These are phyloP conservation scores for Phellopilus nigrolimitatus DNA, from an alignment of 1,284 basidiomycete genomes.

Conservation along the genomic window DNA sequence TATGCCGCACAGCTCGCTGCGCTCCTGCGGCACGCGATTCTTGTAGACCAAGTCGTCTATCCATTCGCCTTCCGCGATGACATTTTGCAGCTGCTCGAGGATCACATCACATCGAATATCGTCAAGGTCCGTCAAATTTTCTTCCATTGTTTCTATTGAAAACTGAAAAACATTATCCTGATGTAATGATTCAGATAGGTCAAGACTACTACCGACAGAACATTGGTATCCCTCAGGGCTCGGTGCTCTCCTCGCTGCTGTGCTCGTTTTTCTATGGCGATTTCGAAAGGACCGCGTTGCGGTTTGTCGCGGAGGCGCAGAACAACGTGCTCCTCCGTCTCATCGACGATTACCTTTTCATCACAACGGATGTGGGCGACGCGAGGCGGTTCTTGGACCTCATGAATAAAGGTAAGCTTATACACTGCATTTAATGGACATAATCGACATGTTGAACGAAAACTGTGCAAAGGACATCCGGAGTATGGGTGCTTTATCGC, in stretches of 20 bases:
- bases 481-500: slow-evolving; percentile 93
- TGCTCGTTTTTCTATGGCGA: slow-evolving; percentile 95
- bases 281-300: slow-evolving; percentile 68
- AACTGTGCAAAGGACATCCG: slow-evolving; percentile 58
- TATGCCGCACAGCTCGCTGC: slow-evolving; percentile 64
- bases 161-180: background rate
- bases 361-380: slow-evolving; percentile 64
- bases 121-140: slow-evolving; percentile 65
- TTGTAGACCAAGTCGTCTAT: slow-evolving; percentile 82
- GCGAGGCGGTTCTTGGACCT: slow-evolving; percentile 71
- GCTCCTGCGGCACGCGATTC: slow-evolving; percentile 70
- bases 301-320: slow-evolving; percentile 34
- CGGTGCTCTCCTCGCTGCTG: slow-evolving; percentile 81
- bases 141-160: slow-evolving; percentile 1
- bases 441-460: background rate
- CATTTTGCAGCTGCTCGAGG: slow-evolving; percentile 72
- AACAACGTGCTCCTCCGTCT: slow-evolving; percentile 75
- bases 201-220: slow-evolving; percentile 76
- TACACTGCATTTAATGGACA: background rate
- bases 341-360: slow-evolving; percentile 91
- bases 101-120: slow-evolving; percentile 89
- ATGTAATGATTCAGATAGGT: slow-evolving; percentile 55
- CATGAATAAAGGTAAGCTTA: slow-evolving; percentile 67
- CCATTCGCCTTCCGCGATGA: slow-evolving; percentile 50
- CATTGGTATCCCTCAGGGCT: slow-evolving; percentile 95